These are phyloP conservation scores for Naganishia albida DNA, from an alignment of 1,284 basidiomycete genomes.

Conservation along the genomic window DNA sequence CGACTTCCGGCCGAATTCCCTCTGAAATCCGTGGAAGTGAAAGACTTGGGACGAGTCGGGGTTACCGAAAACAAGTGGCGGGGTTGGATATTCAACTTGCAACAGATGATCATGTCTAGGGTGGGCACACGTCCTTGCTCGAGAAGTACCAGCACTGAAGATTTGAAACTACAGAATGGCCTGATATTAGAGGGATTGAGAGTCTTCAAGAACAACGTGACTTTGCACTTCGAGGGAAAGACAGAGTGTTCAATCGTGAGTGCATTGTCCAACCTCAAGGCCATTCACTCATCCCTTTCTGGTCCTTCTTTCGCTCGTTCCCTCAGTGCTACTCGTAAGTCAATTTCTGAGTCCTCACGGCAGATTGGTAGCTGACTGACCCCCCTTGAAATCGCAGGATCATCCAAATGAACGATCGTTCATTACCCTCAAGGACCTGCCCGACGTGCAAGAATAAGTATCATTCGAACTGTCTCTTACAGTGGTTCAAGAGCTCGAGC, in stretches of 20 bases:
- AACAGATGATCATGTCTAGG: conserved; percentile 85
- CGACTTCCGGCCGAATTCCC: conserved; percentile 90
- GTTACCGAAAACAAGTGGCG: conserved; percentile 90
- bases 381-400: conserved; percentile 62
- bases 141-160: not conserved
- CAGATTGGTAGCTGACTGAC: not conserved
- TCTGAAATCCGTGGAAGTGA: conserved; percentile 81
- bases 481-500: conserved; percentile 89
- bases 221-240: conserved; percentile 87
- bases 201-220: conserved; percentile 92
- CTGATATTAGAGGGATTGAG: conserved; percentile 87
- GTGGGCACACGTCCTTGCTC: conserved; percentile 56
- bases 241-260: conserved; percentile 79
- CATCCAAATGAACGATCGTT: conserved; percentile 86
- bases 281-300: not conserved
- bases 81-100: conserved; percentile 89
- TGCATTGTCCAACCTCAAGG: not conserved
- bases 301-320: not conserved
- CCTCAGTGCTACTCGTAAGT: conserved; percentile 77
- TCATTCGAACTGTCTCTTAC: conserved; percentile 89
- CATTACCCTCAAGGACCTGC: conserved; percentile 87
- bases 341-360: not conserved
- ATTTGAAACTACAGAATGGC: conserved; percentile 66
- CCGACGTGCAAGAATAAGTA: conserved; percentile 94
- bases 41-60: conserved; percentile 79